Percentiles rank a stretch among this genome's conserved stretches.
These are phyloP conservation scores for Leishmania braziliensis DNA, from an alignment of 208 protist genomes.

Conservation along the genomic window DNA sequence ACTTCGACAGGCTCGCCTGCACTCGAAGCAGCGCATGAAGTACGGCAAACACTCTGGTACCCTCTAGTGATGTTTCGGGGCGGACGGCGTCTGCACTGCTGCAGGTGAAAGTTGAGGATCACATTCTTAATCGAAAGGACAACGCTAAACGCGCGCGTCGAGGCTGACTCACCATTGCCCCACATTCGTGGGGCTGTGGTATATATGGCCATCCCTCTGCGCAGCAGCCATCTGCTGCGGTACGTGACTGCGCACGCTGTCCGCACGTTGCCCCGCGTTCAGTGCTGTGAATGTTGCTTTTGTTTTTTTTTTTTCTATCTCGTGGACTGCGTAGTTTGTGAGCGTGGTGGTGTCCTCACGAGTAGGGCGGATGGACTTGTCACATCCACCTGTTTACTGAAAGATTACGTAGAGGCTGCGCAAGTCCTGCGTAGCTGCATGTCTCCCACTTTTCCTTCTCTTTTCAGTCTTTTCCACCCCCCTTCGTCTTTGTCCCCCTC, in stretches of 20 bases:
- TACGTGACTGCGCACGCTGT: not conserved
- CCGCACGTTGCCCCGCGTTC: not conserved
- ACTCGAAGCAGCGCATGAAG: slow-evolving; percentile 81
- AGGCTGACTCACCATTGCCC: not conserved
- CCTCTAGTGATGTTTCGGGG: not conserved
- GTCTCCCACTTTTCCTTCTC: too few species aligned
- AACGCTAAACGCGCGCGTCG: not conserved
- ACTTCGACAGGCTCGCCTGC: slow-evolving; percentile 60
- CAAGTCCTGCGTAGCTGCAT: not conserved
- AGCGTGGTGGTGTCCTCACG: not conserved
- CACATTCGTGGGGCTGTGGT: not conserved
- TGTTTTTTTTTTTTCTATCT: not conserved
- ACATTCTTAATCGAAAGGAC: not conserved
- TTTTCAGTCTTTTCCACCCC: not conserved
- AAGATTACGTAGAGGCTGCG: not conserved
- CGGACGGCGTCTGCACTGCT: not conserved
- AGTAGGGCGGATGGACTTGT: not conserved
- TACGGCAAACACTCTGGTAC: slow-evolving; percentile 77
- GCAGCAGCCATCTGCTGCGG: not conserved
- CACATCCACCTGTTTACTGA: not conserved
- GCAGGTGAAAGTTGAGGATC: not conserved
- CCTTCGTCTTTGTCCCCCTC: not conserved
- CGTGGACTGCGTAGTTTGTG: not conserved
- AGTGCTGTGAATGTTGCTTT: not conserved
- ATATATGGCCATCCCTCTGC: not conserved